Percentiles rank a stretch among this genome's conserved stretches.
Evolutionary conservation across 2,329 filamentous ascomycete species (phyloP).

Genomic region (Colletotrichum abscissum): DNA sequence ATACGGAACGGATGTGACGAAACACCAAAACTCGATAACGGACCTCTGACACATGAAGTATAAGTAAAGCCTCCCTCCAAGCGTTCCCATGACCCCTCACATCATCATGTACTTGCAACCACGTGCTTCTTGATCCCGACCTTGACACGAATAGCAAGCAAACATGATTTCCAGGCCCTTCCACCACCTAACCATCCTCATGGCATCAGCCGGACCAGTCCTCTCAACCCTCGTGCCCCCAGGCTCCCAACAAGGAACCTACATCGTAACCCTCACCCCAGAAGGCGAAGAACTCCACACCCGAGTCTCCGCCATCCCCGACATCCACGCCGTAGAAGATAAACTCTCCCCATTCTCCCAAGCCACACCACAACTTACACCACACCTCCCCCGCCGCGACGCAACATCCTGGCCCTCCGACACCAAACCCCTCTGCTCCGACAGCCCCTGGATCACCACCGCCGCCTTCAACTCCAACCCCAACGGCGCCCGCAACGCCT

Average conservation of each 20-base stretch:
- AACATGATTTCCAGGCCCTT: background rate
- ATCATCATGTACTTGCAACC: background rate
- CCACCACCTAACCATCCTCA: background rate
- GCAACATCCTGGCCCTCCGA: background rate
- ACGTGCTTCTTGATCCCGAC: background rate
- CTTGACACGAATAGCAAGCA: background rate
- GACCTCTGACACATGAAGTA: too few relatives aligned
- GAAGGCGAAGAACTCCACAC: background rate
- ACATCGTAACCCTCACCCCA: background rate
- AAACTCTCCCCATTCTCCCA: too few relatives aligned
- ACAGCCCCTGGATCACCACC: background rate
- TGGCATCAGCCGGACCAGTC: background rate
- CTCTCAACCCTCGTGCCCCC: background rate
- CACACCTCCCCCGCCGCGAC: background rate
- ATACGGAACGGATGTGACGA: background rate
- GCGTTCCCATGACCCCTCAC: background rate
- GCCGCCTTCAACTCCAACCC: background rate
- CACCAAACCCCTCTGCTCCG: background rate
- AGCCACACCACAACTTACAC: background rate
- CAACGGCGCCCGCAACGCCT: background rate
- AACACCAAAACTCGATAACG: background rate
- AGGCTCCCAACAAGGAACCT: background rate
- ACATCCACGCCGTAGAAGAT: too few relatives aligned
- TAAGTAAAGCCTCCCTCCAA: too few relatives aligned
- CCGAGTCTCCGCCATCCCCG: background rate